A percentile compares a stretch with the other conserved stretches of the same genome.
Conservation (phyloP, 2,329 filamentous ascomycete genomes). For the Fusarium sororula region DNA sequence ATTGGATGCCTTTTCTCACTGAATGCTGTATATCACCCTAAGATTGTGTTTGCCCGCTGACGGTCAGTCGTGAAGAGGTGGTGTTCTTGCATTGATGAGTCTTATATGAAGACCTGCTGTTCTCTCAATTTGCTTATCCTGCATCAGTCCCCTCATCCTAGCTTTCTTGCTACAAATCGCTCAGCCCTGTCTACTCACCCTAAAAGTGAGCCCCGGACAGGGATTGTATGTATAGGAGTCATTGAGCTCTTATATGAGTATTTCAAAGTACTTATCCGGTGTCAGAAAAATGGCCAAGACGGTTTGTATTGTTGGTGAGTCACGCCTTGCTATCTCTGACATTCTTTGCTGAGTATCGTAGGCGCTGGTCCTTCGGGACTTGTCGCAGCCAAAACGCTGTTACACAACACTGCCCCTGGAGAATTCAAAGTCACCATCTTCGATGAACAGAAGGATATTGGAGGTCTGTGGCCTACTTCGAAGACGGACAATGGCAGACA, state of each 20-base stretch:
- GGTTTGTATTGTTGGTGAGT: conserved; percentile 54
- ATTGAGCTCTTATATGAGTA: conserved; percentile 29
- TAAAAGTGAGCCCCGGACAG: conserved; percentile 8
- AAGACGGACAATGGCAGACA: conserved; percentile 59
- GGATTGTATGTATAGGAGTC: background rate
- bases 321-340: background rate
- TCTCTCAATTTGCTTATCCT: background rate
- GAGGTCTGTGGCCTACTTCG: conserved; percentile 78
- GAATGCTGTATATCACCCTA: conserved; percentile 5
- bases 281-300: conserved; percentile 49
- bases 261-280: conserved; percentile 18
- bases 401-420: conserved; percentile 63
- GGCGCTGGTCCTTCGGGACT: conserved; percentile 76
- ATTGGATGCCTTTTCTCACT: conserved; percentile 13
- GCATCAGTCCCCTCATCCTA: background rate
- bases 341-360: conserved; percentile 43
- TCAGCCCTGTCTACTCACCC: conserved; percentile 22
- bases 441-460: conserved; percentile 71
- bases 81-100: background rate
- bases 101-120: background rate
- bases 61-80: background rate
- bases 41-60: background rate
- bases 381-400: conserved; percentile 76
- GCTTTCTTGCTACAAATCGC: conserved; percentile 33
- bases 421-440: conserved; percentile 76